Conservation (phyloP, 257 asterid genomes). For the Ilex aquifolium region DNA sequence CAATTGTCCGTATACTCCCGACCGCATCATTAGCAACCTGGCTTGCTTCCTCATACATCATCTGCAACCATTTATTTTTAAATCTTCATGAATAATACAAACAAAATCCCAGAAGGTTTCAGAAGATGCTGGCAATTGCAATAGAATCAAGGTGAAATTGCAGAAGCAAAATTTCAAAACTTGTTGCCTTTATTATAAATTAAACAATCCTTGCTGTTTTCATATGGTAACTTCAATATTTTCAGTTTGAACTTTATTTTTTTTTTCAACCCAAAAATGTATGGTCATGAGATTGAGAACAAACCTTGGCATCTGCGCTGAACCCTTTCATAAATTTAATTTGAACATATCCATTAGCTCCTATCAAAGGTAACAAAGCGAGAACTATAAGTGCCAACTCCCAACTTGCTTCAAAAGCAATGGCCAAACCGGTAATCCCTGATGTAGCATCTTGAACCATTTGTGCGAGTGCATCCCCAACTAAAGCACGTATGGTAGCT, state of each 20-base stretch:
- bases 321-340: slow-evolving; percentile 48
- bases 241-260: too few relatives aligned
- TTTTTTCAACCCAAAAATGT: too few relatives aligned
- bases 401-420: slow-evolving; percentile 74
- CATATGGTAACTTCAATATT: too few relatives aligned
- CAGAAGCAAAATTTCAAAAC: neutral
- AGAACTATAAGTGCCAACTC: slow-evolving; percentile 55
- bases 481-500: slow-evolving; percentile 49
- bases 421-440: slow-evolving; percentile 37
- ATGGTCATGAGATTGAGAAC: neutral
- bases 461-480: slow-evolving; percentile 55
- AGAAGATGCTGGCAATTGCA: neutral
- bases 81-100: neutral
- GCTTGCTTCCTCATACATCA: slow-evolving; percentile 69
- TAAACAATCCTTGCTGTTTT: too few relatives aligned
- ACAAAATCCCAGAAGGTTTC: neutral
- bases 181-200: neutral
- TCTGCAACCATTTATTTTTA: slow-evolving; percentile 26
- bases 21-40: slow-evolving; percentile 65
- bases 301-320: slow-evolving; percentile 58
- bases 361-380: slow-evolving; percentile 50
- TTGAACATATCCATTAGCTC: slow-evolving; percentile 44
- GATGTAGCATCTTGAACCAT: slow-evolving; percentile 49
- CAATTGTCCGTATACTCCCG: slow-evolving; percentile 63
- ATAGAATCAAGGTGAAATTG: neutral